Percentiles rank a stretch among this genome's conserved stretches.
phyloP scores from a whole-genome alignment of 2,329 filamentous ascomycete species.

The Teratosphaeriaceae sp. region DNA sequence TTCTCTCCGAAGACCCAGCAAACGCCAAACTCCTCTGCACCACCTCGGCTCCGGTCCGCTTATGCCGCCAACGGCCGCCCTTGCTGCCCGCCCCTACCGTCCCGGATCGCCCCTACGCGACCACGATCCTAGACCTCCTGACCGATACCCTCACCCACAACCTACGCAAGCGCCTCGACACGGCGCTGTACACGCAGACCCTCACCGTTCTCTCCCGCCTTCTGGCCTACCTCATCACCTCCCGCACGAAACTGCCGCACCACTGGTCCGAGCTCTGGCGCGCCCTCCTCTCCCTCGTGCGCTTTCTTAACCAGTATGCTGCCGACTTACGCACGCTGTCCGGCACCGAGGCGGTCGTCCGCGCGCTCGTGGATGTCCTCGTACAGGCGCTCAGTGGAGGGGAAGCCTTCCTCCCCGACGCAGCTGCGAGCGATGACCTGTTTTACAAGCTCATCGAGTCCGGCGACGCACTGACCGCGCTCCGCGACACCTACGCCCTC shows the following conservation, averaged over 20 bases:
- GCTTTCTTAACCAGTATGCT: slow-evolving; percentile 84
- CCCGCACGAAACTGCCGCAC: slow-evolving; percentile 72
- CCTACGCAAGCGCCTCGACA: slow-evolving; percentile 74
- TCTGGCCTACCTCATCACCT: slow-evolving; percentile 75
- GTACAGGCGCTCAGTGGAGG: slow-evolving; percentile 78
- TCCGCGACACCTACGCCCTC: slow-evolving; percentile 66
- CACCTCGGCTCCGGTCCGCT: slow-evolving; percentile 67
- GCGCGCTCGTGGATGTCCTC: slow-evolving; percentile 72
- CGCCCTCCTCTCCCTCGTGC: slow-evolving; percentile 76
- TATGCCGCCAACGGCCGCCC: slow-evolving; percentile 85
- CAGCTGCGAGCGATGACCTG: slow-evolving; percentile 85
- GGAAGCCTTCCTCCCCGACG: slow-evolving; percentile 83
- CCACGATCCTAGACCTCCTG: slow-evolving; percentile 76
- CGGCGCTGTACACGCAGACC: slow-evolving; percentile 62
- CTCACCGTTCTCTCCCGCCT: slow-evolving; percentile 77
- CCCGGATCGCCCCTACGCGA: slow-evolving; percentile 67
- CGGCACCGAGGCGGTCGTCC: slow-evolving; percentile 66
- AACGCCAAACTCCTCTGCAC: slow-evolving; percentile 78
- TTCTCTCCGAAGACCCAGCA: slow-evolving; percentile 77
- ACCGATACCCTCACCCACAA: slow-evolving; percentile 94
- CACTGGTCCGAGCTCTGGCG: slow-evolving; percentile 97
- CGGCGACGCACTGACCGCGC: slow-evolving; percentile 73
- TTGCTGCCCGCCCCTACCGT: slow-evolving; percentile 65
- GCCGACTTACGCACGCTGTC: slow-evolving; percentile 64
- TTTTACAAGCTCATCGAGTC: slow-evolving; percentile 98